Evolutionary conservation across 257 asterid species (phyloP).

Genomic region (Przewalskia tangutica): DNA sequence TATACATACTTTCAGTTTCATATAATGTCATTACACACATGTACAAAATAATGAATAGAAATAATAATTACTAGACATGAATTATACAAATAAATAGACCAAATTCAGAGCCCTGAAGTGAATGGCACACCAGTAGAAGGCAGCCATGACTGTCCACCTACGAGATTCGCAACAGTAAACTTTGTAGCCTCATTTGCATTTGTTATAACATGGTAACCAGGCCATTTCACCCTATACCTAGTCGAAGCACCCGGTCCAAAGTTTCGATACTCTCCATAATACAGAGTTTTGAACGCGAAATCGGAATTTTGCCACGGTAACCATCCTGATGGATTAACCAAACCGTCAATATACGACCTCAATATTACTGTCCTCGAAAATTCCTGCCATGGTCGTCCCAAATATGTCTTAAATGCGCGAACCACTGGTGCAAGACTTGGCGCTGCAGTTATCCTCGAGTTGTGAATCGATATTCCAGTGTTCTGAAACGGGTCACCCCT

Average conservation of each 20-base stretch:
- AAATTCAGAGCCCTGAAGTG: slow-evolving; percentile 10
- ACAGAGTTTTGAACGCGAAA: slow-evolving; percentile 8
- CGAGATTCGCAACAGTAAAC: slow-evolving; percentile 15
- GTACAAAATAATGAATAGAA: neutral
- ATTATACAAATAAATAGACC: neutral
- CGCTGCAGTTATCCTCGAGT: slow-evolving; percentile 7
- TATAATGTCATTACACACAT: neutral
- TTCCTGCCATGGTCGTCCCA: slow-evolving; percentile 33
- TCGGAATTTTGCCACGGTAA: neutral
- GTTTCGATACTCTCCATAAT: slow-evolving; percentile 20
- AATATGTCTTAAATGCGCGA: slow-evolving; percentile 3
- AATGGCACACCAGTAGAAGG: slow-evolving; percentile 17
- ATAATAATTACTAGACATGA: neutral
- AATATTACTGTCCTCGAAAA: slow-evolving; percentile 10
- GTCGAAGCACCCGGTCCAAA: slow-evolving; percentile 16
- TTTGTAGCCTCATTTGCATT: slow-evolving; percentile 4
- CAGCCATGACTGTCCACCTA: slow-evolving; percentile 15
- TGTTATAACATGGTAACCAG: slow-evolving; percentile 16
- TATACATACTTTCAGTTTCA: neutral
- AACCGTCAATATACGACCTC: neutral
- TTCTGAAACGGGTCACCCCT: slow-evolving; percentile 17
- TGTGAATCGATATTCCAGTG: neutral
- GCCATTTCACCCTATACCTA: slow-evolving; percentile 15
- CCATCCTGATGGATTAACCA: slow-evolving; percentile 28
- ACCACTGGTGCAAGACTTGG: slow-evolving; percentile 12